These are phyloP conservation scores for Yarrowia osloensis DNA, from an alignment of 805 yeast genomes.

Conservation along the genomic window DNA sequence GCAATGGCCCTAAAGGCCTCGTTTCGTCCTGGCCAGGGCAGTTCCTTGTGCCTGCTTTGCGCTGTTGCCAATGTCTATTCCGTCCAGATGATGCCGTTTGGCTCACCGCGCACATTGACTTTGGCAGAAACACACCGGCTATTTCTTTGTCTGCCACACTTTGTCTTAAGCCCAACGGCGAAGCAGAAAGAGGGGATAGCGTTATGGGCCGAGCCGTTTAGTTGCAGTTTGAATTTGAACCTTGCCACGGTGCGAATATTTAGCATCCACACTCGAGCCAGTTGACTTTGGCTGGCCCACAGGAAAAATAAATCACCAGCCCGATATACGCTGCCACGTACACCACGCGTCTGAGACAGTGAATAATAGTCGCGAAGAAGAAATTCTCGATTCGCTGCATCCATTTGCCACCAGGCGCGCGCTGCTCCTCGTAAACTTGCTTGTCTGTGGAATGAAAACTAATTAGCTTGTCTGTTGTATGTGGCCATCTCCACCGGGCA, in stretches of 20 bases:
- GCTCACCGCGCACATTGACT: not conserved
- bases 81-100: not conserved
- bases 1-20: not conserved
- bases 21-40: not conserved
- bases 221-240: constrained; percentile 16
- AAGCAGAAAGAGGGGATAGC: constrained; percentile 29
- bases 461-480: not conserved
- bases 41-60: constrained; percentile 29
- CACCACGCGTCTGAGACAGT: constrained; percentile 1
- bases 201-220: constrained; percentile 27
- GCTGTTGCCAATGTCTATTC: not conserved
- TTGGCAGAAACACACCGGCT: constrained; percentile 9
- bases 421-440: not conserved
- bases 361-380: too few relatives aligned
- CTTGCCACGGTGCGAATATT: not conserved
- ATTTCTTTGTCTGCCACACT: not conserved
- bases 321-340: not conserved
- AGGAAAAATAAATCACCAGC: not conserved
- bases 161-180: constrained; percentile 26
- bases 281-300: not conserved
- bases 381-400: too few relatives aligned
- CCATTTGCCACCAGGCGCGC: too few relatives aligned
- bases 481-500: not conserved
- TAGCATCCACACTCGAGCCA: not conserved
- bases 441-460: not conserved